A percentile compares a stretch with the other conserved stretches of the same genome.
Evolutionary conservation across 2,329 filamentous ascomycete species (phyloP).

Genomic region (Epicoccum nigrum): DNA sequence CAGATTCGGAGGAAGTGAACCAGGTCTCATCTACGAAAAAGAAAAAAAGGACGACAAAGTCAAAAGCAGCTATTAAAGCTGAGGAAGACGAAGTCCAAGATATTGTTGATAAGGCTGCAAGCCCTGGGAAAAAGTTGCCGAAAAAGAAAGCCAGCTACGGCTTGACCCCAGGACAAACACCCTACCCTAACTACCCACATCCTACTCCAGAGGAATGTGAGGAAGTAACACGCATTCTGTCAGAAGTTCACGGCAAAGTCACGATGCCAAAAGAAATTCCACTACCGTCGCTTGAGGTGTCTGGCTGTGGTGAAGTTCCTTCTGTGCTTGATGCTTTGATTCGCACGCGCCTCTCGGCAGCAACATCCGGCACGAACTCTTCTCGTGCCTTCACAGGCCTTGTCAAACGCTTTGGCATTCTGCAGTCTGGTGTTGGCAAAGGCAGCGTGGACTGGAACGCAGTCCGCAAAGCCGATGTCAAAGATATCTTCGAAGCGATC

Average conservation of each 20-base stretch:
- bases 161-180: conserved; percentile 59
- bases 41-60: conserved; percentile 28
- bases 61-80: conserved; percentile 18
- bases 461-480: conserved; percentile 64
- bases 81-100: conserved; percentile 33
- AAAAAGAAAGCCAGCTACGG: conserved; percentile 50
- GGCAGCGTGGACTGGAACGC: conserved; percentile 78
- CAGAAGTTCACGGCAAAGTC: conserved; percentile 68
- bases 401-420: conserved; percentile 66
- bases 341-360: conserved; percentile 66
- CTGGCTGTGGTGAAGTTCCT: conserved; percentile 72
- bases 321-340: conserved; percentile 69
- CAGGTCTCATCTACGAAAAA: conserved; percentile 19
- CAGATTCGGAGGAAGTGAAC: conserved; percentile 13
- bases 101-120: conserved; percentile 33
- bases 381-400: conserved; percentile 71
- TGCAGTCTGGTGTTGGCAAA: conserved; percentile 67
- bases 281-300: conserved; percentile 70
- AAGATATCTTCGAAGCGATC: conserved; percentile 72
- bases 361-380: conserved; percentile 66
- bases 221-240: conserved; percentile 70
- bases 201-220: conserved; percentile 74
- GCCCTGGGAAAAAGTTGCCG: conserved; percentile 36
- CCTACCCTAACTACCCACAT: conserved; percentile 69
- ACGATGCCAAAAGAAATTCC: conserved; percentile 70